Percentiles rank a stretch among this genome's conserved stretches.
phyloP scores from a whole-genome alignment of 2,329 filamentous ascomycete genomes.

The Aspergillus floridensis region DNA sequence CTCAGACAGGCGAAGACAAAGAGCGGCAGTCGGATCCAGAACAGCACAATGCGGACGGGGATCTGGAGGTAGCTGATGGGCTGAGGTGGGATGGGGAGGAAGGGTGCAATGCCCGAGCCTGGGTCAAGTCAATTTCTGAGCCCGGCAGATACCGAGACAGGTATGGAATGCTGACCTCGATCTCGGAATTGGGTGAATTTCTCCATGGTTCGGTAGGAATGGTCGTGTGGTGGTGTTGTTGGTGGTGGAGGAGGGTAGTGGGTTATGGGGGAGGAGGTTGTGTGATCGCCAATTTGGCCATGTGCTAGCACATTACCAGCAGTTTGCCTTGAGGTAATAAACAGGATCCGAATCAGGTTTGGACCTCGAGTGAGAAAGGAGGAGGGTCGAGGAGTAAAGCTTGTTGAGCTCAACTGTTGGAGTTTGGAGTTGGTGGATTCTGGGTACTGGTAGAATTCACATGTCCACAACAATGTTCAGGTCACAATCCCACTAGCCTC shows the following conservation, averaged over 20 bases:
- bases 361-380: background rate
- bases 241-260: background rate
- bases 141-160: slow-evolving; percentile 9
- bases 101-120: slow-evolving; percentile 96
- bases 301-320: background rate
- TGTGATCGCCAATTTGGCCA: background rate
- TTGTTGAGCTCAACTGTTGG: background rate
- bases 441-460: background rate
- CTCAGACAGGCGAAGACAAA: slow-evolving; percentile 64
- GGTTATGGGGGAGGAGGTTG: background rate
- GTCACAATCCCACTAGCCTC: background rate
- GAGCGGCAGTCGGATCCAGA: slow-evolving; percentile 75
- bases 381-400: background rate
- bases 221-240: background rate
- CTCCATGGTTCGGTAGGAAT: slow-evolving; percentile 63
- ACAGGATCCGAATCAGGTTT: background rate
- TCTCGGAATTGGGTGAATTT: slow-evolving; percentile 93
- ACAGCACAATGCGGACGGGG: slow-evolving; percentile 68
- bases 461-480: background rate
- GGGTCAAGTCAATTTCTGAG: background rate
- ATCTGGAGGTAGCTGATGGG: slow-evolving; percentile 58
- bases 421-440: background rate
- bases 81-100: slow-evolving; percentile 75
- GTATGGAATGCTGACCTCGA: slow-evolving; percentile 58
- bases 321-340: background rate